Evolutionary conservation across 2,329 filamentous ascomycete genomes (phyloP), one percentile per base, ranked within the genome.

Genomic region (Fusarium sp.): DNA sequence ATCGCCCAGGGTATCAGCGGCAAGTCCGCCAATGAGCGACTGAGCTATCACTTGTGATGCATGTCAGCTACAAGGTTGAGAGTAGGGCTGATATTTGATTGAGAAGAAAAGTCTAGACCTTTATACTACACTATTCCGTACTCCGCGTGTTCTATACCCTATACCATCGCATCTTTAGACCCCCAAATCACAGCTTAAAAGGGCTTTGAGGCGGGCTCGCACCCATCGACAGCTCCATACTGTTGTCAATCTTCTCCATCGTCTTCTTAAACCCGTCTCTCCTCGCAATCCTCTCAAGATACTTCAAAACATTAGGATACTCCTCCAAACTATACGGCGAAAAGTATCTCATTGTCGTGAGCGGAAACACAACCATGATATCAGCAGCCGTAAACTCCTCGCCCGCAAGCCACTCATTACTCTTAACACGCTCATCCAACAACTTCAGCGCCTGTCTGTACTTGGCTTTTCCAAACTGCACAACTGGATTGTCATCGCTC

Each of bases 321-420:
- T 75, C 78, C 5, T 67, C 72, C 55, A 90, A 71, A 56, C 84
- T 82, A 49, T 82, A 83, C 3, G 84, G 83, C 31, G 80, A 80
- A 72, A 89, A 91, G 55, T 84, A 82, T 22, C 91, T 83, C 85
- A 90, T 86, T 5, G 90, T 93, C 2, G 90, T 91, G 39, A 93
- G 81, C 20, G 85, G 83, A 75, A 88, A 92, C 1, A 91, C 84
- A 9, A 82, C 83, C 90, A 93, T 92, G 44, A 92, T 83, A 80
- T 94, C 92, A 3, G 91, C 91, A 2, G 85, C 89, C 1, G 89
- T 92, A 66, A 93, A 89, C 57, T 90, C 84, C 0, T 86, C 81
- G 6, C 91, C 92, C 0, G 88, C 90, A 28, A 93, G 81, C 84
- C 87, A 93, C 13, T 82, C 78, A 41, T 83, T 86, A 3, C 80